phyloP scores from a whole-genome alignment of 495 filamentous ascomycete species.

The Penicillium odoratum region DNA sequence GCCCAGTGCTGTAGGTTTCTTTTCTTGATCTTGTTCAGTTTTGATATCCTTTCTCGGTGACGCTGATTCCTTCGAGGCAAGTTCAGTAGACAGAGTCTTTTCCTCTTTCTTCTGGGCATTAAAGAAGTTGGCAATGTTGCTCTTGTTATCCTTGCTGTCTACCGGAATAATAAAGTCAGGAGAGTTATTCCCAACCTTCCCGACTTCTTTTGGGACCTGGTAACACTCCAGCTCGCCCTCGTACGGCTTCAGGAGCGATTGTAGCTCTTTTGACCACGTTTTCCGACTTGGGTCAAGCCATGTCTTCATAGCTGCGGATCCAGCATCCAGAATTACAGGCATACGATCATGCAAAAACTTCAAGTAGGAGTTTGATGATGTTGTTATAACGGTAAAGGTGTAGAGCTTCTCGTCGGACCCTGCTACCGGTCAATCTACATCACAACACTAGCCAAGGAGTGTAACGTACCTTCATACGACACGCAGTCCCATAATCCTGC shows the following conservation, averaged over 20 bases:
- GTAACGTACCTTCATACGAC: slow-evolving; percentile 64
- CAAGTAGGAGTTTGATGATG: slow-evolving; percentile 73
- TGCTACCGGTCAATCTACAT: slow-evolving; percentile 12
- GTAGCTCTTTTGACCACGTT: slow-evolving; percentile 78
- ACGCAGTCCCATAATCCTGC: slow-evolving; percentile 93
- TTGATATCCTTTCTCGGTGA: slow-evolving; percentile 20
- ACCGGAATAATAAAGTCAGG: slow-evolving; percentile 80
- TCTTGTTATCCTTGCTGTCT: slow-evolving; percentile 80
- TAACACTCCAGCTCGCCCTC: slow-evolving; percentile 81
- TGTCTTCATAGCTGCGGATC: slow-evolving; percentile 62
- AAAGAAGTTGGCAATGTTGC: slow-evolving; percentile 93
- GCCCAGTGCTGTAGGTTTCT: slow-evolving; percentile 47
- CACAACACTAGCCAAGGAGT: not conserved
- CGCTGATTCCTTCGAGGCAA: slow-evolving; percentile 9
- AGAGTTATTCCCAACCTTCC: slow-evolving; percentile 93
- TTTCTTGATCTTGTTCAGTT: slow-evolving; percentile 45
- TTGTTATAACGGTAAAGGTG: slow-evolving; percentile 92
- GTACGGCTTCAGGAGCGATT: slow-evolving; percentile 73
- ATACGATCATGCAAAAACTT: slow-evolving; percentile 90
- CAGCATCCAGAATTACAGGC: slow-evolving; percentile 87
- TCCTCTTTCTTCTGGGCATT: slow-evolving; percentile 48
- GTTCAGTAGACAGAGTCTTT: slow-evolving; percentile 3
- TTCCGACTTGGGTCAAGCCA: slow-evolving; percentile 77
- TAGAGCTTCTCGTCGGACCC: slow-evolving; percentile 67
- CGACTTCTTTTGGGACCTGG: slow-evolving; percentile 82